Conservation (phyloP, 441 rosid genomes). For the Gossypium davidsonii region DNA sequence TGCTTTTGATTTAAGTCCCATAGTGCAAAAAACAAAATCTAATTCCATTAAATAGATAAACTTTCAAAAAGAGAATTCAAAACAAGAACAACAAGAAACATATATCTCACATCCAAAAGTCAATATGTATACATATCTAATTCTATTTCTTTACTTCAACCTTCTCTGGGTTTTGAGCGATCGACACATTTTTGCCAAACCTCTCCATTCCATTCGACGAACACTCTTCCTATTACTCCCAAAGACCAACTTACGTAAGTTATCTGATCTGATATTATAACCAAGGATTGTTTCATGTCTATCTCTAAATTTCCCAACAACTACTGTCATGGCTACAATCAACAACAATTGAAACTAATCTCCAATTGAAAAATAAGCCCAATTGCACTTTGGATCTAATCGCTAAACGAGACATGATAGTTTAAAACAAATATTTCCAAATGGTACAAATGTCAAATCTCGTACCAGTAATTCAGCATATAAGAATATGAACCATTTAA, state of each 20-base stretch:
- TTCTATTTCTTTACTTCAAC: not conserved
- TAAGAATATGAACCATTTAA: not conserved
- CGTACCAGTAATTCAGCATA: not conserved
- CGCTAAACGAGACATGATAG: not conserved
- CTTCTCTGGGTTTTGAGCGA: not conserved
- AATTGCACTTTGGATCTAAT: not conserved
- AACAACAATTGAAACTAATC: not conserved
- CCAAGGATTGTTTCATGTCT: not conserved
- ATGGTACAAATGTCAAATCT: not conserved
- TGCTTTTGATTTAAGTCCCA: not conserved
- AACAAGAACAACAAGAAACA: not conserved
- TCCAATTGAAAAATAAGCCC: not conserved
- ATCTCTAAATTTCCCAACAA: not conserved
- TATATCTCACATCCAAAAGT: not conserved
- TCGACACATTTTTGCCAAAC: not conserved
- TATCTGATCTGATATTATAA: not conserved
- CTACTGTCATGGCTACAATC: not conserved
- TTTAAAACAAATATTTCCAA: not conserved
- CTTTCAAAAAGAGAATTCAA: not conserved
- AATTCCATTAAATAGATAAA: not conserved
- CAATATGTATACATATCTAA: not conserved
- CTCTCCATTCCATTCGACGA: not conserved
- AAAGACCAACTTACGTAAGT: not conserved
- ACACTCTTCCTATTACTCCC: not conserved
- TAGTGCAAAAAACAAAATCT: not conserved